Evolutionary conservation across 441 rosid genomes (phyloP).

Genomic region (Brassica balearica): DNA sequence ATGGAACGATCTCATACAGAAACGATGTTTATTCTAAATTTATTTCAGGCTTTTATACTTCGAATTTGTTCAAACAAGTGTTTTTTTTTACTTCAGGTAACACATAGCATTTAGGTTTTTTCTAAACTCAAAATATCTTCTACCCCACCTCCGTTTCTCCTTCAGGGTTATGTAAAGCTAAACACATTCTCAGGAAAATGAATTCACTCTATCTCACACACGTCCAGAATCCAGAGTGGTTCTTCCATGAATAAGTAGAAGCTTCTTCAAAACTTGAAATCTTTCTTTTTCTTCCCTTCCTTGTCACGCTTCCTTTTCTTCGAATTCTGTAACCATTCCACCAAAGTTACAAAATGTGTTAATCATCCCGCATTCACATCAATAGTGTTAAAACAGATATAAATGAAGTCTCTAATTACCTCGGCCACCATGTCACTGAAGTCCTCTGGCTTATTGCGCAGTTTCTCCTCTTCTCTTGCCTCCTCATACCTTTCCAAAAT

Average conservation of each 20-base stretch:
- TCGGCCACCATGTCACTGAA: conserved; percentile 99
- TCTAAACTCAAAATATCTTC: conserved; percentile 16
- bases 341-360: conserved; percentile 19
- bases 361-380: conserved; percentile 10
- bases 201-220: background rate
- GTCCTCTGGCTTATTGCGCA: conserved; percentile 87
- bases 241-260: background rate
- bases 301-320: conserved; percentile 96
- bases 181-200: conserved; percentile 1
- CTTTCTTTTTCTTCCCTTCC: conserved; percentile 96
- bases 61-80: background rate
- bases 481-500: conserved; percentile 78
- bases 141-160: background rate
- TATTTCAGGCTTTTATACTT: background rate
- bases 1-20: background rate
- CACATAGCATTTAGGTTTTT: background rate
- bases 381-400: background rate
- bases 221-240: background rate
- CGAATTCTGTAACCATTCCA: conserved; percentile 90
- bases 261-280: conserved; percentile 77
- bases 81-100: background rate
- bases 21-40: background rate
- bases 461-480: conserved; percentile 96
- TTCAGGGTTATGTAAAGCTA: conserved; percentile 1
- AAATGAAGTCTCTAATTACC: conserved; percentile 53